Percentiles rank a stretch among this genome's conserved stretches.
phyloP scores from a whole-genome alignment of 257 asterid genomes.

The Coffea canephora region DNA sequence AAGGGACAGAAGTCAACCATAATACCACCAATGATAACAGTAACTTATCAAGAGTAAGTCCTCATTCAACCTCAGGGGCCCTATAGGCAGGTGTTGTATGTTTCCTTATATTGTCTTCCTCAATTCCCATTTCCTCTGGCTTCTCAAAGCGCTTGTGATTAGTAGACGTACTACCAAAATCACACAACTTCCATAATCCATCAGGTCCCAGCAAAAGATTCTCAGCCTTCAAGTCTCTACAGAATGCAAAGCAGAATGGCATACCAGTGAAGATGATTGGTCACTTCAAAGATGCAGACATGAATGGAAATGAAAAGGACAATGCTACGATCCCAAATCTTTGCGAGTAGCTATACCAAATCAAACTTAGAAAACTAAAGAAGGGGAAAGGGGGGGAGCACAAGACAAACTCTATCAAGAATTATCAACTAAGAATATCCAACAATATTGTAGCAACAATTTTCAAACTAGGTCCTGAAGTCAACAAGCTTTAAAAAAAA shows the following conservation, averaged over 20 bases:
- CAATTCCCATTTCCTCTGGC: constrained; percentile 98
- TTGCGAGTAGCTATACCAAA: background rate
- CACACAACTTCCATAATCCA: constrained; percentile 95
- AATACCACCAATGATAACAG: constrained; percentile 32
- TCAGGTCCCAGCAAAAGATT: constrained; percentile 93
- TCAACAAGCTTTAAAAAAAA: background rate
- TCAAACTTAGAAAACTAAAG: background rate
- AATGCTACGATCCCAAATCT: background rate
- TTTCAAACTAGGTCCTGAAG: background rate
- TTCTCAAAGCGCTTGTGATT: constrained; percentile 96
- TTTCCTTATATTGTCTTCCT: constrained; percentile 95
- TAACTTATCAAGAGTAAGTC: constrained; percentile 32
- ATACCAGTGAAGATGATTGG: background rate
- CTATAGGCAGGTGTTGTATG: constrained; percentile 98
- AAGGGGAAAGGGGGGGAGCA: too few species aligned
- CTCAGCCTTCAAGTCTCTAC: constrained; percentile 95
- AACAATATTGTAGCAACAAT: background rate
- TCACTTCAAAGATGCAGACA: background rate
- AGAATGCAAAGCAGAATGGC: constrained; percentile 29
- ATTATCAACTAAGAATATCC: background rate
- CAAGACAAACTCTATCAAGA: background rate
- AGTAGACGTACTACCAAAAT: constrained; percentile 90
- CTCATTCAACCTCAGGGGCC: constrained; percentile 90
- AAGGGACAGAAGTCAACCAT: constrained; percentile 41
- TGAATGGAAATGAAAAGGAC: background rate